Percentiles rank a stretch among this genome's conserved stretches.
Evolutionary conservation across 305 asterid species (phyloP).

Genomic region (Fraxinus sp.): DNA sequence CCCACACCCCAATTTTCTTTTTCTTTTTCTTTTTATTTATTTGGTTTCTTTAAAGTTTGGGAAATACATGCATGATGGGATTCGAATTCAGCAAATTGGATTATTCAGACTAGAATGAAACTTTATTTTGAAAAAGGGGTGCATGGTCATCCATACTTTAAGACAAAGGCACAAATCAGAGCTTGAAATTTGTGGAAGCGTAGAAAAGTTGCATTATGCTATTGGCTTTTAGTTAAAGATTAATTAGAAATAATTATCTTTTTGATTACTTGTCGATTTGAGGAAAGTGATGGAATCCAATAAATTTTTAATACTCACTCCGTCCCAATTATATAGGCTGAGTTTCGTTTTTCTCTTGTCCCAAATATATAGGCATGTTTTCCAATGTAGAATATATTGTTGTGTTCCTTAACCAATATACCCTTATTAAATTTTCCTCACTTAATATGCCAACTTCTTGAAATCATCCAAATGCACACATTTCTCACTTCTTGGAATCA

Average conservation of each 20-base stretch:
- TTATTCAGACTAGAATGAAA: background rate
- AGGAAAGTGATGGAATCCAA: background rate
- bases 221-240: constrained; percentile 6
- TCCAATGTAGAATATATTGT: too few relatives aligned
- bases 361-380: too few relatives aligned
- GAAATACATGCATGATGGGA: background rate
- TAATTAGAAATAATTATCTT: background rate
- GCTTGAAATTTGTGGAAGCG: background rate
- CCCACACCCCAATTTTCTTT: background rate
- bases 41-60: background rate
- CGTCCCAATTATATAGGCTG: too few relatives aligned
- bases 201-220: constrained; percentile 21
- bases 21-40: too few relatives aligned
- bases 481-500: too few relatives aligned
- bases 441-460: too few relatives aligned
- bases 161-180: constrained; percentile 6
- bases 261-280: background rate
- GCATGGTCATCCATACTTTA: background rate
- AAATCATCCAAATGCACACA: too few relatives aligned
- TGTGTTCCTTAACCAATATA: too few relatives aligned
- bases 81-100: background rate
- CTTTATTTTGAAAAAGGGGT: background rate
- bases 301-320: background rate
- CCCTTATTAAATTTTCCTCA: too few relatives aligned
- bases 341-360: too few relatives aligned